These are phyloP conservation scores for Aspergillus udagawae DNA, from an alignment of 2,329 filamentous ascomycete species.

Conservation along the genomic window DNA sequence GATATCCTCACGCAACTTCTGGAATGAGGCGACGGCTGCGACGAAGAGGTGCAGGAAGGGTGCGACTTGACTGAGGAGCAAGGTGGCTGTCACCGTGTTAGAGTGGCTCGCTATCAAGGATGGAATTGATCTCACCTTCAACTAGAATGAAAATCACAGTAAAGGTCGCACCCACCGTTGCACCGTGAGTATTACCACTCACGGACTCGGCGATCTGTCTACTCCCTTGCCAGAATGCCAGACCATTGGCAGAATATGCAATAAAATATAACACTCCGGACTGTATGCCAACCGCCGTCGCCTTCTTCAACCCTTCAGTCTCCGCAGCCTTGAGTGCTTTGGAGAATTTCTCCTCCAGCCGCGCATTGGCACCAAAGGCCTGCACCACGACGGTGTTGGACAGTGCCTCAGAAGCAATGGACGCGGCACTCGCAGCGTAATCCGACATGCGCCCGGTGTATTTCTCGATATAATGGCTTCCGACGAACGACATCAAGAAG, in stretches of 20 bases:
- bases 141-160: constrained; percentile 39
- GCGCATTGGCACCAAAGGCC: constrained; percentile 57
- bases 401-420: constrained; percentile 60
- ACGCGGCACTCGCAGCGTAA: constrained; percentile 55
- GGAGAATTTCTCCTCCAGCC: constrained; percentile 59
- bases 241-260: constrained; percentile 62
- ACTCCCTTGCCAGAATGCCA: constrained; percentile 66
- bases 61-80: constrained; percentile 37
- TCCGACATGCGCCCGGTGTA: constrained; percentile 49
- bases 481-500: constrained; percentile 55
- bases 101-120: neutral
- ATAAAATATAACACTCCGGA: constrained; percentile 63
- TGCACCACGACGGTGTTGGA: constrained; percentile 60
- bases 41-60: constrained; percentile 46
- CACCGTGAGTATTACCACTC: constrained; percentile 9
- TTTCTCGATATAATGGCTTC: constrained; percentile 52
- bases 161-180: constrained; percentile 33
- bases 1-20: constrained; percentile 57
- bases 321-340: constrained; percentile 49
- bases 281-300: constrained; percentile 54
- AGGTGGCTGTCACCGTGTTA: constrained; percentile 26
- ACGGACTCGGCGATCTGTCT: constrained; percentile 46
- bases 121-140: constrained; percentile 24
- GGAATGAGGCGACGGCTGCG: constrained; percentile 51
- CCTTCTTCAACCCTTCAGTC: constrained; percentile 56